Percentiles rank a stretch among this genome's conserved stretches.
Conservation (phyloP, 2,329 filamentous ascomycete species). For the Epichloe baconii region DNA sequence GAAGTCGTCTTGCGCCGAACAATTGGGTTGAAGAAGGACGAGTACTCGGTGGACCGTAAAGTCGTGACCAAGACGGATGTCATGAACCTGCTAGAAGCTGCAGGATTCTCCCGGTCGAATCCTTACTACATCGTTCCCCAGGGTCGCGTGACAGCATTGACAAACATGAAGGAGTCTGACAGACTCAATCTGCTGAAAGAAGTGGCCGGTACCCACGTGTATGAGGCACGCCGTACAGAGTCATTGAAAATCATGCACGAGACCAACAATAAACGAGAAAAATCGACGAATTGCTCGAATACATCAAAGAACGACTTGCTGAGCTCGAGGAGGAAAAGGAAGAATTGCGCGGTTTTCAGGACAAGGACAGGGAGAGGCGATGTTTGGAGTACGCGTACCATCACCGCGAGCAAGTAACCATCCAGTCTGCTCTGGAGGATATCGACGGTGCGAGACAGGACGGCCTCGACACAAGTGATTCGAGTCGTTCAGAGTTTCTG, state of each 20-base stretch:
- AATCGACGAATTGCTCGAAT: conserved; percentile 83
- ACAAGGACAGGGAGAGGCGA: conserved; percentile 82
- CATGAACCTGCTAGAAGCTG: conserved; percentile 87
- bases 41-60: conserved; percentile 95
- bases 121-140: conserved; percentile 99
- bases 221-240: conserved; percentile 82
- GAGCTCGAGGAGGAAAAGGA: conserved; percentile 97
- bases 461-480: conserved; percentile 73
- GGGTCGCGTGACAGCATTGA: conserved; percentile 86
- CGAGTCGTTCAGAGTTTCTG: conserved; percentile 62
- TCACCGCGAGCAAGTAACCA: conserved; percentile 71
- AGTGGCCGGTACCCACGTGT: conserved; percentile 95
- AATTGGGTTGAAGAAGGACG: conserved; percentile 95
- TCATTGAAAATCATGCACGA: conserved; percentile 95
- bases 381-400: conserved; percentile 94
- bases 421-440: conserved; percentile 64
- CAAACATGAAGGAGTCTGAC: conserved; percentile 97
- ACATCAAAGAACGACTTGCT: conserved; percentile 77
- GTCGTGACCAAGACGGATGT: conserved; percentile 91
- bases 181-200: conserved; percentile 85
- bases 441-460: conserved; percentile 72
- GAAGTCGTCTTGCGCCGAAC: conserved; percentile 86
- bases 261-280: conserved; percentile 84
- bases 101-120: conserved; percentile 92
- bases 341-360: conserved; percentile 84